Conservation (phyloP, 768 basidiomycete species). For the Trichaptum fuscoviolaceum region DNA sequence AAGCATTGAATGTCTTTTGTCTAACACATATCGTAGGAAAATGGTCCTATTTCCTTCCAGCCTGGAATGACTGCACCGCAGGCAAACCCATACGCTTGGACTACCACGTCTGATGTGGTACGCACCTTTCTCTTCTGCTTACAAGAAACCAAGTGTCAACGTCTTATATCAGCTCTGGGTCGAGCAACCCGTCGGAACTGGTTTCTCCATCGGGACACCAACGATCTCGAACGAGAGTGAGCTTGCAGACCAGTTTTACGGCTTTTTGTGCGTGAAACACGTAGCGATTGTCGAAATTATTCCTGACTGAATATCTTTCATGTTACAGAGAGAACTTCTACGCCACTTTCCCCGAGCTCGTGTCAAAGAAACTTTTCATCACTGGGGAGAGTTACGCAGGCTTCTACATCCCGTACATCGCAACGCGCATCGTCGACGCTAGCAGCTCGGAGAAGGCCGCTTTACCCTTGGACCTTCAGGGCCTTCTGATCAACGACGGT, state of each 20-base stretch:
- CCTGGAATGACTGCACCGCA: constrained; percentile 7
- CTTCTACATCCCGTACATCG: constrained; percentile 14
- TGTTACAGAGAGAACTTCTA: constrained; percentile 9
- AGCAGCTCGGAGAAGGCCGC: constrained; percentile 9
- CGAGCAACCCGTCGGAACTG: constrained; percentile 78
- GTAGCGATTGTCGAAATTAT: background rate
- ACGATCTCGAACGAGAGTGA: constrained; percentile 31
- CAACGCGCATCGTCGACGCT: constrained; percentile 12
- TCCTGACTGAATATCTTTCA: constrained; percentile 3
- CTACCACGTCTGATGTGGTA: constrained; percentile 3
- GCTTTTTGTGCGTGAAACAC: constrained; percentile 11
- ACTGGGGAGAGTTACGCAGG: constrained; percentile 8
- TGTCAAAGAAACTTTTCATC: constrained; percentile 10
- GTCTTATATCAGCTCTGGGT: constrained; percentile 42
- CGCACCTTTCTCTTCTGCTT: background rate
- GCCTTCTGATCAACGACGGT: constrained; percentile 15
- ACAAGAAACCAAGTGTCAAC: background rate
- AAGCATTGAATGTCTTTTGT: background rate
- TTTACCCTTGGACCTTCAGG: constrained; percentile 10
- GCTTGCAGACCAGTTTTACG: constrained; percentile 14
- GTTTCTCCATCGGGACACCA: constrained; percentile 66
- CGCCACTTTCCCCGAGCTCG: constrained; percentile 13
- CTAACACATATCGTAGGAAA: constrained; percentile 4
- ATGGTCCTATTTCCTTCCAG: constrained; percentile 13
- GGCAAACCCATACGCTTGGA: constrained; percentile 10